phyloP scores from a whole-genome alignment of 1,284 basidiomycete species.

The Phylloboletellus chloephorus region DNA sequence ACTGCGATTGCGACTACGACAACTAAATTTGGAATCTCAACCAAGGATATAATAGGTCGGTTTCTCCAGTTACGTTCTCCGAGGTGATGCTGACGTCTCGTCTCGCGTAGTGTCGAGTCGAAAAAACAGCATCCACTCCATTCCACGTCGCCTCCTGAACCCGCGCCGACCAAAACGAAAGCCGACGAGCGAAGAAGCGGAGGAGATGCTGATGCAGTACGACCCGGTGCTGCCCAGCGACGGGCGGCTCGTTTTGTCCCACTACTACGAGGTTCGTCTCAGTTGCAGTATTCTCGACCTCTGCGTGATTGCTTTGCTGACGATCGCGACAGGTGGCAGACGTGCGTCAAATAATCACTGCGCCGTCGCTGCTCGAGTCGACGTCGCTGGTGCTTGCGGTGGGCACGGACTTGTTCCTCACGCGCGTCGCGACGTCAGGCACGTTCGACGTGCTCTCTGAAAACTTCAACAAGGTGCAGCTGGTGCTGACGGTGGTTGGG shows the following conservation, averaged over 20 bases:
- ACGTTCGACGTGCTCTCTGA: conserved; percentile 93
- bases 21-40: conserved; percentile 85
- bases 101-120: conserved; percentile 62
- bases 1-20: conserved; percentile 69
- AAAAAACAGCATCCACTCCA: conserved; percentile 67
- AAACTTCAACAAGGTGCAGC: conserved; percentile 90
- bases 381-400: conserved; percentile 85
- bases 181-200: conserved; percentile 71
- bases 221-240: conserved; percentile 75
- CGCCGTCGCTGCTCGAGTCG: conserved; percentile 85
- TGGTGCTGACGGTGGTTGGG: conserved; percentile 77
- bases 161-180: conserved; percentile 81
- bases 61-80: conserved; percentile 10
- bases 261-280: conserved; percentile 61
- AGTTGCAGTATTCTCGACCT: background rate
- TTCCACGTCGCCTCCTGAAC: conserved; percentile 76
- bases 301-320: background rate
- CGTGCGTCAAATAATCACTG: conserved; percentile 60
- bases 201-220: conserved; percentile 85
- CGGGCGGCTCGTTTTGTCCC: conserved; percentile 71
- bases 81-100: background rate
- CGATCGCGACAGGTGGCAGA: conserved; percentile 52
- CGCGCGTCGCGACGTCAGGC: conserved; percentile 78
- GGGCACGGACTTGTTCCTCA: conserved; percentile 85
- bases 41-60: conserved; percentile 81